Evolutionary conservation across 2,329 filamentous ascomycete species (phyloP), one percentile per base, ranked within the genome.

Genomic region (Shiraia bambusicola): DNA sequence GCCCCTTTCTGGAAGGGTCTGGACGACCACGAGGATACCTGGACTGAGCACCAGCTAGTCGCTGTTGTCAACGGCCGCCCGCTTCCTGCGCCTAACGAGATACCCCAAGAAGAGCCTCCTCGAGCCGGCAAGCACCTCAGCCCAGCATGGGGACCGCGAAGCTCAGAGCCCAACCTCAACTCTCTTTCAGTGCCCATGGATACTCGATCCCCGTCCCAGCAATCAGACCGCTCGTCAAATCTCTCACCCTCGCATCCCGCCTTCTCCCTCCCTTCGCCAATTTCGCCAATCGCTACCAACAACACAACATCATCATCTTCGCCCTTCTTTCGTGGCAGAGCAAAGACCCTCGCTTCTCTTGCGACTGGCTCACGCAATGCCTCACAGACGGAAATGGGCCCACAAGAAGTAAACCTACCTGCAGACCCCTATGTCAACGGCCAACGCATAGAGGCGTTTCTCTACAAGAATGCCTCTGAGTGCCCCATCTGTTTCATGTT

Each of bases 401-500:
- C 87, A 1, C 84, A 86, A 50, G 92, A 96, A 70, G 73, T 91
- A n/a, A 76, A 83, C 44, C 74, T 96, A 2, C 86, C 90, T 0
- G 78, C 83, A 47, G 90, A 96, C 54, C 87, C 88, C 0, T 92
- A 87, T 58, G 87, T 97, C 31, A 95, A 97, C 56, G 92, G 93
- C n/a, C 89, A 95, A 56, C 87, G 87, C 1, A 77, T 97, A 32
- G 93, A 97, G 69, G 92, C 91, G 1, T 92, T 88, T 52, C 74
- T 98, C 1, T 98, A 98, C 76, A 95, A 95, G 66, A 83, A 95
- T 54, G 86, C 89, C 3, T 73, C 76, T 6, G 93, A 98, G 65
- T 98, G 93, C 59, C 92, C 93, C 4, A 95, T 98, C 49, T 98
- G 93, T 73, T 95, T 97, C 66, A 76, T 97, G 38, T 94, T 90